These are phyloP conservation scores for Kwoniella sp. DNA, from an alignment of 768 basidiomycete species.

Conservation along the genomic window DNA sequence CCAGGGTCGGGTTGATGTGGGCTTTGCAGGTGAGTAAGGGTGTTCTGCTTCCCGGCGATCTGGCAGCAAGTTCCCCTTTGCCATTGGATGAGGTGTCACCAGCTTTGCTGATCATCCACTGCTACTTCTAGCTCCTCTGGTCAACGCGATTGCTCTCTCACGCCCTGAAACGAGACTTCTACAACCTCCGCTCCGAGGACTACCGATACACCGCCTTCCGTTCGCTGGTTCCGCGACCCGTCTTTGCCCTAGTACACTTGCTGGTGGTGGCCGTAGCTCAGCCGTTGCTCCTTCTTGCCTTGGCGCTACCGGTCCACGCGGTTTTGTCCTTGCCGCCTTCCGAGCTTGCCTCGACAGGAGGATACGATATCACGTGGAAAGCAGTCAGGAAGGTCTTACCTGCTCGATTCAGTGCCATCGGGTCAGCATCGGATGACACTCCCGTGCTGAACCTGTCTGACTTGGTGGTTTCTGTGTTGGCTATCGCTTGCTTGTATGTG, in stretches of 20 bases:
- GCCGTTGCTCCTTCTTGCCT: slow-evolving; percentile 74
- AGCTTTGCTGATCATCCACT: background rate
- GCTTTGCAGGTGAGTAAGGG: slow-evolving; percentile 62
- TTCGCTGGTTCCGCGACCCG: slow-evolving; percentile 61
- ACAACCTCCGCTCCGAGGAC: slow-evolving; percentile 65
- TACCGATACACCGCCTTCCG: slow-evolving; percentile 88
- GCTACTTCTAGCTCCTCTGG: slow-evolving; percentile 48
- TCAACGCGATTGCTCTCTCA: slow-evolving; percentile 70
- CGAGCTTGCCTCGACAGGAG: slow-evolving; percentile 27
- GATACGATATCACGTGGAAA: slow-evolving; percentile 22
- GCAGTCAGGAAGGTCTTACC: slow-evolving; percentile 32
- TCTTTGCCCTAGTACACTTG: slow-evolving; percentile 69
- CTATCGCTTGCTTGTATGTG: slow-evolving; percentile 64
- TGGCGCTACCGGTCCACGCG: slow-evolving; percentile 58
- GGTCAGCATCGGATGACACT: slow-evolving; percentile 56
- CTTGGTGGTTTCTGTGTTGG: slow-evolving; percentile 64
- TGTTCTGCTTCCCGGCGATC: background rate
- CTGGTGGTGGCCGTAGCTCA: slow-evolving; percentile 77
- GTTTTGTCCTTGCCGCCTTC: slow-evolving; percentile 52
- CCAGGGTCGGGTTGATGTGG: slow-evolving; percentile 71
- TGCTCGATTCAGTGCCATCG: background rate
- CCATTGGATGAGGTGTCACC: too few relatives aligned
- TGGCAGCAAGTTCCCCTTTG: too few relatives aligned
- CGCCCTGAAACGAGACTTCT: slow-evolving; percentile 77
- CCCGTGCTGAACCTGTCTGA: slow-evolving; percentile 68